Evolutionary conservation across 345 rosid species (phyloP).

Genomic region (Dipteronia dyeriana): DNA sequence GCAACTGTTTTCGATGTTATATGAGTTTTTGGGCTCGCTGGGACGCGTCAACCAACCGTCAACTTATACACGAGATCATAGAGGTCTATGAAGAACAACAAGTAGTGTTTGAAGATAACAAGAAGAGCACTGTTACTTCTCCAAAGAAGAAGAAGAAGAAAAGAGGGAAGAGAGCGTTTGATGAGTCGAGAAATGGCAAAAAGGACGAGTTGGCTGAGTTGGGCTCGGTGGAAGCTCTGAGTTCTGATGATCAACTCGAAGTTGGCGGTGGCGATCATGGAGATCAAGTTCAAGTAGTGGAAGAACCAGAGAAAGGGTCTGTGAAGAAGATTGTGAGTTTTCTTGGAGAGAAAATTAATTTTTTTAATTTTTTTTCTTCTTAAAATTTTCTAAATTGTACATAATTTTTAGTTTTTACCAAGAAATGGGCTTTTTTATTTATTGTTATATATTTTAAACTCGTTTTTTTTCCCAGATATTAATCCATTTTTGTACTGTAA

Average conservation of each 20-base stretch:
- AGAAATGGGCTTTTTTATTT: too few relatives aligned
- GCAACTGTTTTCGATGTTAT: constrained; percentile 49
- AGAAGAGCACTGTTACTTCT: constrained; percentile 13
- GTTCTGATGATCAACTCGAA: background rate
- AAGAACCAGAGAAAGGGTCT: constrained; percentile 31
- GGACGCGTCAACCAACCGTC: constrained; percentile 45
- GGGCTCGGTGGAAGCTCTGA: constrained; percentile 1
- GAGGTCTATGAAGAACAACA: constrained; percentile 42
- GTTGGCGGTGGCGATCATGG: background rate
- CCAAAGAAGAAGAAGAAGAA: constrained; percentile 21
- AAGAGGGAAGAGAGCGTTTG: constrained; percentile 13
- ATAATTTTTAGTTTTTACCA: too few relatives aligned
- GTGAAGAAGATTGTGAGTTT: constrained; percentile 37
- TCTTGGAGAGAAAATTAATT: constrained; percentile 27
- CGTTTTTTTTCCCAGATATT: background rate
- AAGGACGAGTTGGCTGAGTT: constrained; percentile 6
- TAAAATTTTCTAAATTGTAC: too few relatives aligned
- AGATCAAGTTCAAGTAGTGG: constrained; percentile 11
- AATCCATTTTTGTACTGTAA: background rate
- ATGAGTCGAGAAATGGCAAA: background rate
- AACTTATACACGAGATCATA: constrained; percentile 43
- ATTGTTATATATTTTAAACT: too few relatives aligned
- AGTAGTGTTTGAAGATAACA: constrained; percentile 15
- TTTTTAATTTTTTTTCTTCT: too few relatives aligned
- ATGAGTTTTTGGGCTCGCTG: constrained; percentile 44